Base-by-base conservation (phyloP, 441 rosid genomes). In the Euphorbia schlechtendalii region DNA sequence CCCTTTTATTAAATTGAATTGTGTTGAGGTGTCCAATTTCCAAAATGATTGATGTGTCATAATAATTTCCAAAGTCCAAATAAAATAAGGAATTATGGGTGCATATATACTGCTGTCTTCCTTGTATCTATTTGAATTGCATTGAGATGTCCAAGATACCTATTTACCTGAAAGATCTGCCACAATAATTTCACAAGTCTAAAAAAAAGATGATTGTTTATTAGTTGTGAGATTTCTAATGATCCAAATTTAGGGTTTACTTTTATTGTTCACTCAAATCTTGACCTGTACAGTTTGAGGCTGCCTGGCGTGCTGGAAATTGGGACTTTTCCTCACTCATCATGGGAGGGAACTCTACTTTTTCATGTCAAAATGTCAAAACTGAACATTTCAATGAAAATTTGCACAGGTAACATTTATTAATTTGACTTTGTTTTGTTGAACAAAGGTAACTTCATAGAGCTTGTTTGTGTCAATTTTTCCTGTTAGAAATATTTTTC, bases 281-380 rank as follows among this genome's bases (percentile, higher is more conserved):
- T 70, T 48, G 25, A 41, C 57, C 57, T 61, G 55, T 64, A 83
- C 85, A 94, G 99, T 91, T 86, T 65, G 96, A 91, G 78, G 96
- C 99, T 80, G 98, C 99, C 68, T 94, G 99, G 98, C 96, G 86
- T 76, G 84, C 96, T 36, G 98, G 92, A 68, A 91, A 91, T 67
- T 94, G 99, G 98, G 99, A 94, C 82, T 94, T 91, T 68, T 84
- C 96, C 76, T 77, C 85, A 58, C 84, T 82, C 72, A 75, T 61
- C 75, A 68, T 74, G 45, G 85, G 74, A 77, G 77, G 79, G 69
- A 76, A 72, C 73, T 76, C 77, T 59, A 64, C 54, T 17, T 36
- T 80, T 69, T 70, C 85, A 65, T 61, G 69, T 74, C 82, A 79
- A 75, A 74, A 75, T 64, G 62, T 79, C 61, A 84, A 77, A 77